Percentiles rank a stretch among this genome's conserved stretches.
phyloP scores from a whole-genome alignment of 2,329 filamentous ascomycete species.

The Colletotrichum orbiculare region DNA sequence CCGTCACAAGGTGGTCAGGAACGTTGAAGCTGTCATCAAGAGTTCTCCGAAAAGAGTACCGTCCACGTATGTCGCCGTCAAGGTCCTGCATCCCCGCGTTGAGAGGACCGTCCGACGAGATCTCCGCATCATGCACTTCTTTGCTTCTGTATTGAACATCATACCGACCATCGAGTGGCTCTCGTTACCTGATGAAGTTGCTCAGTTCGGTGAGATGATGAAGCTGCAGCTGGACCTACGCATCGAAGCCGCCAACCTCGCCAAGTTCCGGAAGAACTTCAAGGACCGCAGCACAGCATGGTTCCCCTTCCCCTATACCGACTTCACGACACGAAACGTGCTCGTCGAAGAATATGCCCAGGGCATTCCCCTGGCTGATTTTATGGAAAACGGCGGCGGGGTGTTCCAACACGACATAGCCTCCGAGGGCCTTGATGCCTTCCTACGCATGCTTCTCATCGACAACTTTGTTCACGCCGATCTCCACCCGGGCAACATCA shows the following conservation, averaged over 20 bases:
- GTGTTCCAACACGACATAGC: conserved; percentile 95
- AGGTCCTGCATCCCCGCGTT: conserved; percentile 92
- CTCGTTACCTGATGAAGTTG: conserved; percentile 92
- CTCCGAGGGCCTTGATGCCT: conserved; percentile 93
- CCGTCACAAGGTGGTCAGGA: conserved; percentile 77
- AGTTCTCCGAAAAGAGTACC: conserved; percentile 86
- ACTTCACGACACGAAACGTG: conserved; percentile 92
- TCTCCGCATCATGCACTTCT: conserved; percentile 92
- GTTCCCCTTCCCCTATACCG: conserved; percentile 94
- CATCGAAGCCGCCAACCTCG: conserved; percentile 92
- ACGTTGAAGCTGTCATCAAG: conserved; percentile 88
- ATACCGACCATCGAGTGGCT: conserved; percentile 98
- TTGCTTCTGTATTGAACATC: conserved; percentile 83
- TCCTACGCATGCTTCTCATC: conserved; percentile 94
- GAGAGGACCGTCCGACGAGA: conserved; percentile 92
- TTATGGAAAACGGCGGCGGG: conserved; percentile 90
- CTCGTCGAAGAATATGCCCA: conserved; percentile 96
- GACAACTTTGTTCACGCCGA: conserved; percentile 99
- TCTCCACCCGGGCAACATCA: conserved; percentile 97
- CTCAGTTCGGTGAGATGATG: conserved; percentile 99
- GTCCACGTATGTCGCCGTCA: conserved; percentile 93
- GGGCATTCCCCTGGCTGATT: conserved; percentile 90
- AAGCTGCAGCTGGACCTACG: conserved; percentile 93
- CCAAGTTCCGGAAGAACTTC: conserved; percentile 90
- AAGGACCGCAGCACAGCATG: conserved; percentile 89